Conservation (phyloP, 1,139 yeast species). For the Yamadazyma mexicana region DNA sequence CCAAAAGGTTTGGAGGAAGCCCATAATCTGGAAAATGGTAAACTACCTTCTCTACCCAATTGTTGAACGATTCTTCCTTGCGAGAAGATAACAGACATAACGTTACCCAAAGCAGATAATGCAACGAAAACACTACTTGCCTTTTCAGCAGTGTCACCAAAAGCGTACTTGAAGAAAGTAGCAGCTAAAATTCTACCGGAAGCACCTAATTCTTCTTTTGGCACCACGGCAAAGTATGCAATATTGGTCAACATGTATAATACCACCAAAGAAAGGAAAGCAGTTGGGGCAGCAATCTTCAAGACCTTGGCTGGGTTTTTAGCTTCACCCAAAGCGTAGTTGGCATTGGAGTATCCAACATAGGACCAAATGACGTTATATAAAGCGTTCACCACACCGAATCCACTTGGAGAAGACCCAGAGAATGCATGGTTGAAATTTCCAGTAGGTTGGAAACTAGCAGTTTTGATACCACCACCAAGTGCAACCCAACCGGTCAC, state of each 20-base stretch:
- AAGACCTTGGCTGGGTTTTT: conserved; percentile 50
- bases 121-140: conserved; percentile 53
- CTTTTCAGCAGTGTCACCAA: conserved; percentile 45
- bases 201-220: conserved; percentile 41
- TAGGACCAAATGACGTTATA: conserved; percentile 83
- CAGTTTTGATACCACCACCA: conserved; percentile 62
- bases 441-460: conserved; percentile 49
- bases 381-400: conserved; percentile 74
- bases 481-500: conserved; percentile 83
- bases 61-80: conserved; percentile 52
- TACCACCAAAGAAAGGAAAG: conserved; percentile 61
- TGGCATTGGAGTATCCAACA: conserved; percentile 73
- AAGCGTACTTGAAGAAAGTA: conserved; percentile 45
- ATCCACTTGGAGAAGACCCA: conserved; percentile 64
- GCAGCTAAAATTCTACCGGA: conserved; percentile 51
- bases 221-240: conserved; percentile 59
- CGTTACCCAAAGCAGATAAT: conserved; percentile 50
- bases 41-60: conserved; percentile 49
- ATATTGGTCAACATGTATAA: conserved; percentile 65
- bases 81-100: conserved; percentile 47
- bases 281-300: conserved; percentile 46
- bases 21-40: conserved; percentile 47
- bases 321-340: conserved; percentile 80
- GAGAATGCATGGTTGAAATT: conserved; percentile 63
- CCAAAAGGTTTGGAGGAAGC: conserved; percentile 45